Evolutionary conservation across 2,329 filamentous ascomycete genomes (phyloP).

Genomic region (Amauroascus verrucosus): DNA sequence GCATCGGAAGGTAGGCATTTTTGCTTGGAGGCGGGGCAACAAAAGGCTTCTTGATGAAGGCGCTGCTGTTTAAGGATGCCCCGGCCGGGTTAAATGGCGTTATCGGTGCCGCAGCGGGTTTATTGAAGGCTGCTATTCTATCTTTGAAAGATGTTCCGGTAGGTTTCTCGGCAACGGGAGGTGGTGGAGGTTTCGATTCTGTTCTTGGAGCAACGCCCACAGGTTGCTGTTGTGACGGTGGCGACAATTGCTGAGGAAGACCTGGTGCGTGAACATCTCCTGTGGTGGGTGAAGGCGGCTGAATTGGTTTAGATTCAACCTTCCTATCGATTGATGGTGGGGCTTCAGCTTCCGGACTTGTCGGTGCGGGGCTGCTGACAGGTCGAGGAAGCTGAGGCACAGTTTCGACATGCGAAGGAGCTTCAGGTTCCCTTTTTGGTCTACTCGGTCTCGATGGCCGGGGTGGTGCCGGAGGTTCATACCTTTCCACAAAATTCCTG

Average conservation of each 20-base stretch:
- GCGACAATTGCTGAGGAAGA: slow-evolving; percentile 21
- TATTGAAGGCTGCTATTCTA: slow-evolving; percentile 95
- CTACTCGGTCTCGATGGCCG: slow-evolving; percentile 63
- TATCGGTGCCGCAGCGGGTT: slow-evolving; percentile 69
- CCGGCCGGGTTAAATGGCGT: slow-evolving; percentile 79
- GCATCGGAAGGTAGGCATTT: slow-evolving; percentile 75
- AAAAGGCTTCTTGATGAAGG: slow-evolving; percentile 93
- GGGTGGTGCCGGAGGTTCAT: slow-evolving; percentile 81
- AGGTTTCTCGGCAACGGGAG: slow-evolving; percentile 61
- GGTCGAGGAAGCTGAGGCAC: slow-evolving; percentile 15
- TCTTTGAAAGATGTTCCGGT: slow-evolving; percentile 72
- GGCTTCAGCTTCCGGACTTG: slow-evolving; percentile 22
- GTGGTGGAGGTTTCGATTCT: slow-evolving; percentile 52
- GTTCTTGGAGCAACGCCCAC: slow-evolving; percentile 34
- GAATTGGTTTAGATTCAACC: neutral
- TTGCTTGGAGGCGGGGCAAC: slow-evolving; percentile 89
- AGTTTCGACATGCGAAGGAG: slow-evolving; percentile 29
- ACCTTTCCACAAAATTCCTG: slow-evolving; percentile 93
- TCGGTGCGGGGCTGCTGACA: slow-evolving; percentile 18
- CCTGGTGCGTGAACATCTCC: slow-evolving; percentile 8
- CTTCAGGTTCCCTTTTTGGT: slow-evolving; percentile 52
- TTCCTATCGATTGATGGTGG: neutral
- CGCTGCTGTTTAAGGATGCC: slow-evolving; percentile 46
- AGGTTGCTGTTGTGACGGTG: slow-evolving; percentile 21
- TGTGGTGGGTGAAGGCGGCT: slow-evolving; percentile 20